Conservation (phyloP, 495 filamentous ascomycete species). For the Letharia lupina region DNA sequence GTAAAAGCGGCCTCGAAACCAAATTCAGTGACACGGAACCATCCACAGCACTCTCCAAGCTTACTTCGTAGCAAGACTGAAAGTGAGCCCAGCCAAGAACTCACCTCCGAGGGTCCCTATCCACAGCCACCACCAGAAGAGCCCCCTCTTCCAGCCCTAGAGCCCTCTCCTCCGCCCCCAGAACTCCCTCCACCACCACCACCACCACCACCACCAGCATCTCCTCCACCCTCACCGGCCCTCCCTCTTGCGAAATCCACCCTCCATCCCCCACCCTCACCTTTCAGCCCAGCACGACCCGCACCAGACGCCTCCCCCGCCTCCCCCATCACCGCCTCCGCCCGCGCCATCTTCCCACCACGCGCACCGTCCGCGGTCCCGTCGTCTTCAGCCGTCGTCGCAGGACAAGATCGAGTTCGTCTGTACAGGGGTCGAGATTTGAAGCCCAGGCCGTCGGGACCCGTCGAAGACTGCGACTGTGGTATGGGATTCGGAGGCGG, state of each 20-base stretch:
- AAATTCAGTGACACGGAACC: background rate
- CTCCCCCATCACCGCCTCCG: too few relatives aligned
- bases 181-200: background rate
- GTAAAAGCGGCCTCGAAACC: background rate
- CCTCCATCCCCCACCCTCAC: too few relatives aligned
- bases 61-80: background rate
- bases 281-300: too few relatives aligned
- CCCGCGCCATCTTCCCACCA: too few relatives aligned
- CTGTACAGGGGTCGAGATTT: background rate
- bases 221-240: background rate
- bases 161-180: background rate
- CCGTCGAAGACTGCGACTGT: too few relatives aligned
- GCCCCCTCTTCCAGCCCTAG: background rate
- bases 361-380: too few relatives aligned
- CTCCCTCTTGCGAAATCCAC: background rate
- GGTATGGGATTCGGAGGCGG: background rate
- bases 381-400: background rate
- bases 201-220: background rate
- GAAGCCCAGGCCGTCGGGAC: background rate
- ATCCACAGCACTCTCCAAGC: background rate
- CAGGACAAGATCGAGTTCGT: background rate
- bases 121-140: too few relatives aligned
- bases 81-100: background rate
- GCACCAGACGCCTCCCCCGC: too few relatives aligned
- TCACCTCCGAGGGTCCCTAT: too few relatives aligned